Conservation (phyloP, 2,329 filamentous ascomycete species). For the Nemania abortiva region DNA sequence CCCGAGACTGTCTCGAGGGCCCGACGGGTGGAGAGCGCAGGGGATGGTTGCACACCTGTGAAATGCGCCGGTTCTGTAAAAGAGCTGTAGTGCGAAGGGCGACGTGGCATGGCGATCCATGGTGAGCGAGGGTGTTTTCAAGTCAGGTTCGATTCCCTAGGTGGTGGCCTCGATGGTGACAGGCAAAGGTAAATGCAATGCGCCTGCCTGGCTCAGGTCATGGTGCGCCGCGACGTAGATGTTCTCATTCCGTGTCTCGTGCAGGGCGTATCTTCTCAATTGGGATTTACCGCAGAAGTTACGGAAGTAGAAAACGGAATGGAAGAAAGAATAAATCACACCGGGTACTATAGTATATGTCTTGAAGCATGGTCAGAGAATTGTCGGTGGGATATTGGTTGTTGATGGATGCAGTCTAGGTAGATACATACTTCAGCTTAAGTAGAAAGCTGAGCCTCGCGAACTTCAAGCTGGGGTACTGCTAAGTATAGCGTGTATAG, state of each 20-base stretch:
- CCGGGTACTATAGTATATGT: not conserved
- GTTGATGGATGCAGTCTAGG: not conserved
- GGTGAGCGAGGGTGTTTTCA: conserved; percentile 1
- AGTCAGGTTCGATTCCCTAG: not conserved
- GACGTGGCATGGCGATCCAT: conserved; percentile 76
- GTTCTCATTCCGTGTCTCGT: conserved; percentile 5
- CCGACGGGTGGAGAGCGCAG: conserved; percentile 30
- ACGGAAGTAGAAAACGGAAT: not conserved
- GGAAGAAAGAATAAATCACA: not conserved
- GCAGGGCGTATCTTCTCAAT: not conserved
- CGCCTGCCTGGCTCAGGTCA: conserved; percentile 41
- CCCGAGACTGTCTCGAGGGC: not conserved
- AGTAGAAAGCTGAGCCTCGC: not conserved
- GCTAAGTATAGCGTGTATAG: not conserved
- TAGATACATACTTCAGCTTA: not conserved
- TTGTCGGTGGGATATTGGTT: not conserved
- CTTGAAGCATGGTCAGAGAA: not conserved
- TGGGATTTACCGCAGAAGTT: not conserved
- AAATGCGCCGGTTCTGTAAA: conserved; percentile 80
- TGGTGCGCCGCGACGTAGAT: conserved; percentile 33
- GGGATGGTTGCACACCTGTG: conserved; percentile 66
- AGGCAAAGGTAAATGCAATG: conserved; percentile 13
- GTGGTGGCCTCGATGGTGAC: conserved; percentile 30
- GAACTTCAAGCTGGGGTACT: not conserved
- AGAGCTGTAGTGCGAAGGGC: conserved; percentile 87